Evolutionary conservation across 2,329 filamentous ascomycete species (phyloP).

Genomic region (Aspergillus sp.): DNA sequence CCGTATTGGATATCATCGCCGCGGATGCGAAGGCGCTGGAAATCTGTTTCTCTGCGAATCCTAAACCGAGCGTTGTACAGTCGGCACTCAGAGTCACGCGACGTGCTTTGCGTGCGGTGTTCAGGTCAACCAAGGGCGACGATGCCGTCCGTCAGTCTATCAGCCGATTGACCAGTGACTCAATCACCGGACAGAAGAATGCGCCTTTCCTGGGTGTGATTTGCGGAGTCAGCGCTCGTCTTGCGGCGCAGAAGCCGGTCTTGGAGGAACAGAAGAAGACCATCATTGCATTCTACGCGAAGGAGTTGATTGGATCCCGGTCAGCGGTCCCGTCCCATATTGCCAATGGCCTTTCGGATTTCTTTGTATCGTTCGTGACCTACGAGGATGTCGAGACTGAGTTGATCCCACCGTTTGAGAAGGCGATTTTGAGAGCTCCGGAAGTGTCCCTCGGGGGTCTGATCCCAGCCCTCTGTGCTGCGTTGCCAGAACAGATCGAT

Average conservation of each 20-base stretch:
- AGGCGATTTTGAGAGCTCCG: conserved; percentile 78
- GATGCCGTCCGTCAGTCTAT: conserved; percentile 59
- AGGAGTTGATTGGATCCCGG: conserved; percentile 78
- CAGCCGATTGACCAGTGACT: conserved; percentile 61
- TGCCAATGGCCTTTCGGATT: conserved; percentile 67
- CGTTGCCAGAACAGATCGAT: conserved; percentile 65
- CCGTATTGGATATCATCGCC: conserved; percentile 54
- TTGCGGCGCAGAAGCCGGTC: conserved; percentile 55
- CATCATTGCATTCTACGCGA: conserved; percentile 74
- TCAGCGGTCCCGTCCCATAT: conserved; percentile 64
- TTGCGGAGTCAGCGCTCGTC: conserved; percentile 74
- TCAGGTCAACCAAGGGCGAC: conserved; percentile 54
- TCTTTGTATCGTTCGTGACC: conserved; percentile 70
- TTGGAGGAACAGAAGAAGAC: conserved; percentile 62
- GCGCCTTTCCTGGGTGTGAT: conserved; percentile 75
- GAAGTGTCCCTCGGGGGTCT: conserved; percentile 81
- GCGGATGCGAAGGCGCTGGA: conserved; percentile 69
- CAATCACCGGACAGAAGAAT: conserved; percentile 59
- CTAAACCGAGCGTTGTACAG: conserved; percentile 59
- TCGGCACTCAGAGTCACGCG: conserved; percentile 73
- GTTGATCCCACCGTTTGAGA: conserved; percentile 75
- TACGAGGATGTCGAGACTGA: conserved; percentile 68
- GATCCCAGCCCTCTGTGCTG: conserved; percentile 63
- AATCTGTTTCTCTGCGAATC: conserved; percentile 61
- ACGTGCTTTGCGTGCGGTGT: conserved; percentile 68